Percentiles rank a stretch among this genome's conserved stretches.
These are phyloP conservation scores for Calonectria honghensis DNA, from an alignment of 2,329 filamentous ascomycete genomes.

Conservation along the genomic window DNA sequence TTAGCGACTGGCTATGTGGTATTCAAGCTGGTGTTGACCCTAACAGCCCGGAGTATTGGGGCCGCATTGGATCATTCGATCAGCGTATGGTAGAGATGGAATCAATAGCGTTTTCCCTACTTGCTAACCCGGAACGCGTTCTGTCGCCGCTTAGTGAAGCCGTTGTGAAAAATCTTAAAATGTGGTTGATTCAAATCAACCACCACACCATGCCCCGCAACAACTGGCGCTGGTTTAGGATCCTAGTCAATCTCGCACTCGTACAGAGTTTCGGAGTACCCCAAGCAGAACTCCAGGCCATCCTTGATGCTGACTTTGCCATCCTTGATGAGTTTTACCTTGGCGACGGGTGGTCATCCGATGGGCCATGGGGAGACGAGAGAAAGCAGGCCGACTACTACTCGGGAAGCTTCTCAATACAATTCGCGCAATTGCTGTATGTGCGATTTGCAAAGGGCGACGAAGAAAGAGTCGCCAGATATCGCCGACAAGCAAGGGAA, in stretches of 20 bases:
- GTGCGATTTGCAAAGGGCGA: constrained; percentile 65
- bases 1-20: constrained; percentile 50
- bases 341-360: constrained; percentile 66
- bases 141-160: constrained; percentile 52
- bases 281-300: constrained; percentile 55
- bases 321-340: constrained; percentile 66
- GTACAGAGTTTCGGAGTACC: constrained; percentile 62
- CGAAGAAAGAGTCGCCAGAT: constrained; percentile 59
- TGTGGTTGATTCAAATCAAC: constrained; percentile 65
- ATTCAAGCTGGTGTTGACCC: constrained; percentile 58
- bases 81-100: constrained; percentile 73
- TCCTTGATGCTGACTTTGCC: constrained; percentile 63
- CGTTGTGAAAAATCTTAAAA: constrained; percentile 59
- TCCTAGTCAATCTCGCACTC: constrained; percentile 68
- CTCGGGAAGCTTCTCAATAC: constrained; percentile 71
- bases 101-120: constrained; percentile 67
- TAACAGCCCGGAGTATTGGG: constrained; percentile 65
- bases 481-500: constrained; percentile 60
- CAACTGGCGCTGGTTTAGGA: constrained; percentile 72
- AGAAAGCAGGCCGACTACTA: constrained; percentile 61
- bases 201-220: constrained; percentile 64
- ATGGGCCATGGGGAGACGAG: constrained; percentile 63
- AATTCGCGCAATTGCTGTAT: constrained; percentile 69
- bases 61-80: constrained; percentile 64
- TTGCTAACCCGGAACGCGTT: constrained; percentile 60